Evolutionary conservation across 441 rosid genomes (phyloP).

Genomic region (Lepidium campestre): DNA sequence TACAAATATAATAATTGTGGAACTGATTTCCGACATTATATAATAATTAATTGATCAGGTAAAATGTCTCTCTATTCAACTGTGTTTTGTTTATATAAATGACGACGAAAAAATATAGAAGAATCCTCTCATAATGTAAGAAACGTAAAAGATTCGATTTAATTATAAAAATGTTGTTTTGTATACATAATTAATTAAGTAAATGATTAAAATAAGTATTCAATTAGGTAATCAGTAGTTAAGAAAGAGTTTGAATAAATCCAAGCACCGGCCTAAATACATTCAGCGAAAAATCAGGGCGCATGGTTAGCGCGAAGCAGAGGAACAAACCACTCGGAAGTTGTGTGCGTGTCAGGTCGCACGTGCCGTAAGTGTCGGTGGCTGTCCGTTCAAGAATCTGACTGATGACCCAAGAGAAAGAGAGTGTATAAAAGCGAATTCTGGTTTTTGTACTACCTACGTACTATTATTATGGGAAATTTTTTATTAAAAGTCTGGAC

Average conservation of each 20-base stretch:
- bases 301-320: conserved; percentile 6
- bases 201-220: not conserved
- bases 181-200: not conserved
- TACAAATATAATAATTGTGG: not conserved
- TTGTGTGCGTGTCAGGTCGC: conserved; percentile 13
- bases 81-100: conserved; percentile 5
- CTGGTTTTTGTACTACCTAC: not conserved
- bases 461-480: no score
- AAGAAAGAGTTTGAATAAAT: conserved; percentile 1
- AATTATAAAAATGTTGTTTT: not conserved
- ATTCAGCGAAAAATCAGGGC: not conserved
- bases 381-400: conserved; percentile 2
- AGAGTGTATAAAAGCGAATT: not conserved
- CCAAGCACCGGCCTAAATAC: conserved; percentile 24
- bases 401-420: not conserved
- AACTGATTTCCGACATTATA: not conserved
- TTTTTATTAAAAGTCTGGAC: no score
- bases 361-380: conserved; percentile 30
- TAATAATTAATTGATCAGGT: not conserved
- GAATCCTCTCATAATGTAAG: not conserved
- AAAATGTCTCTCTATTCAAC: conserved; percentile 8
- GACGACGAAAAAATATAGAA: not conserved
- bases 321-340: conserved; percentile 16
- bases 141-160: not conserved
- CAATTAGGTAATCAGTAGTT: conserved; percentile 17